These are phyloP conservation scores for Pisolithus thermaeus DNA, from an alignment of 1,284 basidiomycete genomes.

Conservation along the genomic window DNA sequence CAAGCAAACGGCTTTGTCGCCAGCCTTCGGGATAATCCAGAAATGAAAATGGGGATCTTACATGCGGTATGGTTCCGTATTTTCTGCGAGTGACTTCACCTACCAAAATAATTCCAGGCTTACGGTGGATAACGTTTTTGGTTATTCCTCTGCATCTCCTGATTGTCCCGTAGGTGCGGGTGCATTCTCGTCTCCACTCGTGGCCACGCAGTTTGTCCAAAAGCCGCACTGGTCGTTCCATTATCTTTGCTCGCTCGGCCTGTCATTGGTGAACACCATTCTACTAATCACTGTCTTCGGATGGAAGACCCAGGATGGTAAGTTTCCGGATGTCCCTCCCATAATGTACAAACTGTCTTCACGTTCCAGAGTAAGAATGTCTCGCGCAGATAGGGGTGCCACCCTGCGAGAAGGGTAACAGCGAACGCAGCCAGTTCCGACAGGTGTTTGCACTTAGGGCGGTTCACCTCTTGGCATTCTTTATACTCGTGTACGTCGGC, in stretches of 20 bases:
- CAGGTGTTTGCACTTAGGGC: slow-evolving; percentile 43
- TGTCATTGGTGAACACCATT: slow-evolving; percentile 44
- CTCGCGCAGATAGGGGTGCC: slow-evolving; percentile 30
- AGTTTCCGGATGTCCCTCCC: not conserved
- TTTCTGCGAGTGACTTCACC: not conserved
- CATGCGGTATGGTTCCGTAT: slow-evolving; percentile 18
- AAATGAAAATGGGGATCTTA: slow-evolving; percentile 27
- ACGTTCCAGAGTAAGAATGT: slow-evolving; percentile 19
- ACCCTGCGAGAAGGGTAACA: slow-evolving; percentile 18
- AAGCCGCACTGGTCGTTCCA: slow-evolving; percentile 55
- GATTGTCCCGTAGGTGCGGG: slow-evolving; percentile 43
- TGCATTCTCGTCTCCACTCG: slow-evolving; percentile 54
- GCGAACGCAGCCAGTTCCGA: slow-evolving; percentile 36
- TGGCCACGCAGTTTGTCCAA: slow-evolving; percentile 58
- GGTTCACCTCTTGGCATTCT: slow-evolving; percentile 50
- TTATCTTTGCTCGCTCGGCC: slow-evolving; percentile 54
- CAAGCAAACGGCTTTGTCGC: slow-evolving; percentile 30
- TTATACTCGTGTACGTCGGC: slow-evolving; percentile 52
- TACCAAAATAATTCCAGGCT: slow-evolving; percentile 19
- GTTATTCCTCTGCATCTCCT: slow-evolving; percentile 7
- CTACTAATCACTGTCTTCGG: slow-evolving; percentile 47
- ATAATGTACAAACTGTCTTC: slow-evolving; percentile 1
- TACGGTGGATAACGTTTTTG: slow-evolving; percentile 20
- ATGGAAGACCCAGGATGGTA: slow-evolving; percentile 51
- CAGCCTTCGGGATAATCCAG: slow-evolving; percentile 23